Base-by-base conservation (phyloP, 148 eudicot genomes). In the Beta vulgaris region DNA sequence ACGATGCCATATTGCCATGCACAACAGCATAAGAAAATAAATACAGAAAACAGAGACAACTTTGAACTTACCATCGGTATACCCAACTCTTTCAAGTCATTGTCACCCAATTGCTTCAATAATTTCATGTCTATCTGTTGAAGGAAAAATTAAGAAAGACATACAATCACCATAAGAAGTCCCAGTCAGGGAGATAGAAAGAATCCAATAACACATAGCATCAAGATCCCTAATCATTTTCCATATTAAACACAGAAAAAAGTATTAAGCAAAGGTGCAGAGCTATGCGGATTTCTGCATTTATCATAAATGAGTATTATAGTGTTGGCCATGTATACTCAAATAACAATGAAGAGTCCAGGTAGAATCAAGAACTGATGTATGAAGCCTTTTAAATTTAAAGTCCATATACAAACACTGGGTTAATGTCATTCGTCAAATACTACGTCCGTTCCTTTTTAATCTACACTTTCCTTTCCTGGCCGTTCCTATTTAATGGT, bases 21-120 rank as follows among this genome's bases (percentile, higher is more conserved):
- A 61, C 28, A 72, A 54, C n/a, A 15, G 28, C 16, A 8, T 4
- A 54, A 54, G 13, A 31, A 49, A 78, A 66, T 55, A 19, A 35
- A 68, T 9, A 26, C 32, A 74, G 40, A 53, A 57, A 28, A 37
- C 35, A 16, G 29, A 62, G 23, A 28, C 42, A 66, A 36, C 23
- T 2, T 39, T 42, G 18, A 23, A 54, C 15, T 43, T 73, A 80
- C 98, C 96, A 90, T 92, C 12, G 99, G 99, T 78, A 95, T 82
- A 75, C 97, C 94, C 91, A 95, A 76, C 77, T 89, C 91, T 87
- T 86, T 92, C 76, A 95, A 86, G 77, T 95, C 99, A 77, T 42
- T 72, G 67, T 95, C 99, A 77, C 90, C 84, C 97, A 95, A 85
- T 78, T 90, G 94, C 85, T 77, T 89, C 85, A 95, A 73, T 25